Base-by-base conservation (phyloP, 2,329 filamentous ascomycete genomes). In the Corniculantispora saksenae region DNA sequence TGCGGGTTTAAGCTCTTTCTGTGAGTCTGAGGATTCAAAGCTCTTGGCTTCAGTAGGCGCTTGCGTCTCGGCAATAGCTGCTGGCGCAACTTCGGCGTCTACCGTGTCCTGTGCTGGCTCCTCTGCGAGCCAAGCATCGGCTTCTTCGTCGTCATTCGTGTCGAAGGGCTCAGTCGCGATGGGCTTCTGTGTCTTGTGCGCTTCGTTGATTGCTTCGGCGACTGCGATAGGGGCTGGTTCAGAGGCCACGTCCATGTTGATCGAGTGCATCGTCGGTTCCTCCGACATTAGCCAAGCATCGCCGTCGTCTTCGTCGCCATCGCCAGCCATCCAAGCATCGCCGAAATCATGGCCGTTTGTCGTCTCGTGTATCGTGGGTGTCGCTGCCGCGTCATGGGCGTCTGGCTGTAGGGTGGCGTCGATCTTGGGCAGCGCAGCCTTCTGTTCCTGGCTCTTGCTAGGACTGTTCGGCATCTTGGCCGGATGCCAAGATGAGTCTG, bases 401-500 rank as follows among this genome's bases (percentile, higher is more conserved):
- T 64, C 54, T 43, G 57, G 38, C 27, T 47, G 40, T 32, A 40
- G 48, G n/a, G 32, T 10, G n/a, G 25, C 53, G 29, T 45, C 38
- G 13, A 38, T 9, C 10, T 48, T 38, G 7, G 38, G 29, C 45
- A 29, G 53, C 45, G 43, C 61, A 17, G 60, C 19, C 38, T 3
- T 58, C 54, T 64, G 61, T 19, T 64, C 45, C 63, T 63, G 64
- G 65, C 50, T 66, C 19, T 68, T 61, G 63, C 70, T 70, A 64
- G 66, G 38, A 64, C 66, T 69, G 65, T 75, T 75, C 38, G 80
- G 79, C 73, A 80, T 77, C 66, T 77, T 69, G 58, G 79, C 78
- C 69, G 79, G 77, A 68, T 80, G 76, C 78, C 79, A 80, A 71
- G 77, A 75, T 61, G 78, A 71, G 66, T 72, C 74, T 60, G 73